phyloP scores from a whole-genome alignment of 768 basidiomycete species.

The Mycena capillaripes region DNA sequence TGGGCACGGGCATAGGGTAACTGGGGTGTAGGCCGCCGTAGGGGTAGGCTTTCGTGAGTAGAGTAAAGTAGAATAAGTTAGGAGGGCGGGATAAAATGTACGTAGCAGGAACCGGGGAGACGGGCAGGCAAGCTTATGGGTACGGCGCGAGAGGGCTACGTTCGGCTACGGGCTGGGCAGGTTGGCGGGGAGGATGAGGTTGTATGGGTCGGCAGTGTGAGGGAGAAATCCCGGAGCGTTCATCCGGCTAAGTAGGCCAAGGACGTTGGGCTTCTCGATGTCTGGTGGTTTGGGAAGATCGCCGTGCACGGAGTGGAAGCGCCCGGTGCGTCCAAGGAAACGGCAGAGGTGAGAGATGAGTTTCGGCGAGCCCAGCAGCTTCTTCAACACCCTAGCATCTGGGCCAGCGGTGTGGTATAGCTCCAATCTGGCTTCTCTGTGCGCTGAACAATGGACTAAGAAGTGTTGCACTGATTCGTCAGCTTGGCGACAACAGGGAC shows the following conservation, averaged over 20 bases:
- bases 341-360: slow-evolving; percentile 10
- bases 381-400: not conserved
- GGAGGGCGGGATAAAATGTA: not conserved
- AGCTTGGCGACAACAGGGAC: slow-evolving; percentile 28
- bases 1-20: not conserved
- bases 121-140: no score
- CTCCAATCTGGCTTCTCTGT: not conserved
- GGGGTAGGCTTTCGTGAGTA: slow-evolving; percentile 11
- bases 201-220: no score
- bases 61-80: no score
- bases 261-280: no score
- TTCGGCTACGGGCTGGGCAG: no score
- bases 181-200: no score
- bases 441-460: slow-evolving; percentile 27
- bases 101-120: not conserved
- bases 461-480: slow-evolving; percentile 36
- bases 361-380: not conserved
- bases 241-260: no score
- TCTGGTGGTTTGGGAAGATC: slow-evolving; percentile 39
- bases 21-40: not conserved
- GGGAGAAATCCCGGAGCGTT: no score
- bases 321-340: slow-evolving; percentile 19
- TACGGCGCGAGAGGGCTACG: no score
- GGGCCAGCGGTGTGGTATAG: not conserved
- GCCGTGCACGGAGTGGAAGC: slow-evolving; percentile 39